Evolutionary conservation across 2,329 filamentous ascomycete species (phyloP), one percentile per base, ranked within the genome.

Genomic region (Pestalotiopsis sp.): DNA sequence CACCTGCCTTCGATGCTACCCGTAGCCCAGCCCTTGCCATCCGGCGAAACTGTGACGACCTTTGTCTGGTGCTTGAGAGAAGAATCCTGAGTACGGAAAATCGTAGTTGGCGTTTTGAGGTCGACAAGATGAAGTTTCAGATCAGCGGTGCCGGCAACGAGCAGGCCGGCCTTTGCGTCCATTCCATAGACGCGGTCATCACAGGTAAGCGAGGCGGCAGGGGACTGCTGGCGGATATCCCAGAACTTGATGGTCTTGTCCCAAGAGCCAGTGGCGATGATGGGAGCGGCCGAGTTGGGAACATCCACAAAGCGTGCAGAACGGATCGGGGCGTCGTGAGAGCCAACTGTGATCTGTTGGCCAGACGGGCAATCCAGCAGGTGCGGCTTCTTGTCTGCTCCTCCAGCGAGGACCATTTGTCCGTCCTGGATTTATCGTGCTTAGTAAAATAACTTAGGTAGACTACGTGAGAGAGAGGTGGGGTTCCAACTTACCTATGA

Each of bases 181-280:
- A 81, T 78, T 61, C 76, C 65, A 68, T 79, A 81, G 66, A 88
- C 80, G 67, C 86, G 84, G 70, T 88, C 86, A 71, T 82, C 79
- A 73, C 84, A 86, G 31, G 81, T 76, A 25, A 88, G 70, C 17
- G 79, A 78, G 25, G 80, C 83, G 66, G 86, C 80, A 5, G 70
- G 68, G 12, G 77, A 80, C 13, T 77, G 77, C 74, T 83, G 82
- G 65, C 87, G 84, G 57, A 87, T 68, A 75, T 89, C 87, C 86
- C 86, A 89, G 78, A 85, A 86, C 74, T 85, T 85, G 72, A 88
- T 80, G 2, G 85, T 88, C 75, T 83, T 84, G 78, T 89, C 87
- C 86, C 86, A 89, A 3, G 86, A 88, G 13, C 77, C 79, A 7
- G 79, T 75, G 39, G 74, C 77, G 65, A 80, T 61, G 63, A 80